Base-by-base conservation (phyloP, 805 yeast genomes). In the Starmera amethionina region DNA sequence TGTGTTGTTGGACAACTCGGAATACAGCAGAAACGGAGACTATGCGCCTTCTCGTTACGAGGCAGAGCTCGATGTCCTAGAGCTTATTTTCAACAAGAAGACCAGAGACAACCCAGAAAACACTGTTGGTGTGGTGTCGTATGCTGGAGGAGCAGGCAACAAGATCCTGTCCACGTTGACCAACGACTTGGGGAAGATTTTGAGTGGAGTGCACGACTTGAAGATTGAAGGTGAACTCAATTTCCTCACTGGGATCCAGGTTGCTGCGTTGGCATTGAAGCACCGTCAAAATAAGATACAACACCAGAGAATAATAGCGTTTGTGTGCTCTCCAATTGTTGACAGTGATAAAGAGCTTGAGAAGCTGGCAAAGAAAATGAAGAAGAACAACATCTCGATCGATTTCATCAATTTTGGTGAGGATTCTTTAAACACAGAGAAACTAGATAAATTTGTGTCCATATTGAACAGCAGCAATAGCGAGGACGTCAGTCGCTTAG, bases 241-340 rank as follows among this genome's bases (percentile, higher is more conserved):
- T 55, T 70, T 93, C 42, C 67, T 81, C 27, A 82, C 88, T 32
- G 94, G 95, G 10, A 77, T 93, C 50, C 96, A 89, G 64, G 95
- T 93, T 46, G 97, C 97, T 12, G 82, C 82, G 2, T 64, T 93
- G 55, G 97, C 97, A 15, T 77, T 90, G 56, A 93, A 89, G 59
- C 97, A 90, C 65, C 86, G 98, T 55, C 96, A 88, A 61, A 90
- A 93, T 65, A 88, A 84, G 62, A 81, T 82, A 6, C 97, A 88
- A 60, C 82, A 76, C 49, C 97, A 88, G 64, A 75, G 98, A 49
- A 84, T 93, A 44, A 74, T 93, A 43, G 85, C 77, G 32, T 93
- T 93, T 62, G 87, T 88, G 34, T 97, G 95, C 14, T 75, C 86
- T 43, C 97, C 97, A 28, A 70, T 93, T 36, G 60, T 58, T 27